These are phyloP conservation scores for Malus hybrid DNA, from an alignment of 331 rosid genomes.

Conservation along the genomic window DNA sequence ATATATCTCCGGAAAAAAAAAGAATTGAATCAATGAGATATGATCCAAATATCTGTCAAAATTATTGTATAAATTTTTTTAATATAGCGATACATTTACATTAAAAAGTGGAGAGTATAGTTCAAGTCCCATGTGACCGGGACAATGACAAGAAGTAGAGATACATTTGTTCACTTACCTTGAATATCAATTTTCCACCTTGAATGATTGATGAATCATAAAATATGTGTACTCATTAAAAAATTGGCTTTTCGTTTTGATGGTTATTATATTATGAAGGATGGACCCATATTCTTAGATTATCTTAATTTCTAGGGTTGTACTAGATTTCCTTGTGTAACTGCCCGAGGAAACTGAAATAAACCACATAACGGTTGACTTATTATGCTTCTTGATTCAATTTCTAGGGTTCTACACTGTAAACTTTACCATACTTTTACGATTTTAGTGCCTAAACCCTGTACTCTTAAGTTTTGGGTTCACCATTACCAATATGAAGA, in stretches of 20 bases:
- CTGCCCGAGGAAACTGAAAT: constrained; percentile 51
- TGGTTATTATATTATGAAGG: not conserved
- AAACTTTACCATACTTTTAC: not conserved
- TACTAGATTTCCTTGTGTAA: constrained; percentile 48
- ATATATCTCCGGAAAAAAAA: too few species aligned
- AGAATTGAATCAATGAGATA: not conserved
- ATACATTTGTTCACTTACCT: not conserved
- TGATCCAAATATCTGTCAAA: not conserved
- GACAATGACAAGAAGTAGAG: too few species aligned
- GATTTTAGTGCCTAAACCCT: not conserved
- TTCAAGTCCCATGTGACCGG: too few species aligned
- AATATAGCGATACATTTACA: too few species aligned
- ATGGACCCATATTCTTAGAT: constrained; percentile 21
- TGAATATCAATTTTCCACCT: not conserved
- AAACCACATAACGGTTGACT: constrained; percentile 35
- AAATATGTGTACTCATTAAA: not conserved
- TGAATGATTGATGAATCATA: not conserved
- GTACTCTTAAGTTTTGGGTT: not conserved
- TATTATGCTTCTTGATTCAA: constrained; percentile 13
- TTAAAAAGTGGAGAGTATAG: too few species aligned
- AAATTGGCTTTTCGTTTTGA: not conserved
- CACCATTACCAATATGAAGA: not conserved
- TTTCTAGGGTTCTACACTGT: not conserved
- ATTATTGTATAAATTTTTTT: too few species aligned
- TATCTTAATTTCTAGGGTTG: constrained; percentile 14